Percentiles rank a stretch among this genome's conserved stretches.
Evolutionary conservation across 345 rosid species (phyloP).

Genomic region (Eucalyptus cloeziana): DNA sequence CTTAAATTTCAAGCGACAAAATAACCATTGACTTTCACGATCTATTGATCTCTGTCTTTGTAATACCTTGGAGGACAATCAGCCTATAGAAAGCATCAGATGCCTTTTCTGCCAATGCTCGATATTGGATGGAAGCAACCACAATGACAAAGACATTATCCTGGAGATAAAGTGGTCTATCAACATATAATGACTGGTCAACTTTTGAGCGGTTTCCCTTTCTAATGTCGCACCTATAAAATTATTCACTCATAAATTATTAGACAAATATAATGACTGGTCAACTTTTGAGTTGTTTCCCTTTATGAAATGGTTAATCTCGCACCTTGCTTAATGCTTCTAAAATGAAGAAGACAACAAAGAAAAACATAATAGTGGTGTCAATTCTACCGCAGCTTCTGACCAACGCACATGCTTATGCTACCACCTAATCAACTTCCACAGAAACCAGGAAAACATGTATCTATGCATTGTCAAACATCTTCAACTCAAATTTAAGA

Average conservation of each 20-base stretch:
- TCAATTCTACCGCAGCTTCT: too few species aligned
- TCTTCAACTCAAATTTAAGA: not conserved
- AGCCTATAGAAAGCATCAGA: slow-evolving; percentile 30
- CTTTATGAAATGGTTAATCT: too few species aligned
- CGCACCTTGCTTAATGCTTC: too few species aligned
- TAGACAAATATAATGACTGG: not conserved
- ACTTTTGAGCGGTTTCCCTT: not conserved
- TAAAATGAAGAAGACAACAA: too few species aligned
- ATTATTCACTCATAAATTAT: too few species aligned
- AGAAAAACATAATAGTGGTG: too few species aligned
- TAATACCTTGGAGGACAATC: too few species aligned
- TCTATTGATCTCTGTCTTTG: not conserved
- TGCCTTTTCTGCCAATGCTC: slow-evolving; percentile 24
- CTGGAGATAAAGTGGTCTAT: not conserved
- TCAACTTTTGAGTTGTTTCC: not conserved
- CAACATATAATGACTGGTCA: not conserved
- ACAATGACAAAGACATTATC: slow-evolving; percentile 32
- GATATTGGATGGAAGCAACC: slow-evolving; percentile 31
- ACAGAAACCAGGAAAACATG: too few species aligned
- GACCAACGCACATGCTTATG: too few species aligned
- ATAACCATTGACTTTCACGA: not conserved
- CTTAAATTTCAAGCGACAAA: not conserved
- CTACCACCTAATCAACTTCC: too few species aligned
- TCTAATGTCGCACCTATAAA: too few species aligned
- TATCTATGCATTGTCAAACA: not conserved